These are phyloP conservation scores for Erodium texanum DNA, from an alignment of 441 rosid species.

Conservation along the genomic window DNA sequence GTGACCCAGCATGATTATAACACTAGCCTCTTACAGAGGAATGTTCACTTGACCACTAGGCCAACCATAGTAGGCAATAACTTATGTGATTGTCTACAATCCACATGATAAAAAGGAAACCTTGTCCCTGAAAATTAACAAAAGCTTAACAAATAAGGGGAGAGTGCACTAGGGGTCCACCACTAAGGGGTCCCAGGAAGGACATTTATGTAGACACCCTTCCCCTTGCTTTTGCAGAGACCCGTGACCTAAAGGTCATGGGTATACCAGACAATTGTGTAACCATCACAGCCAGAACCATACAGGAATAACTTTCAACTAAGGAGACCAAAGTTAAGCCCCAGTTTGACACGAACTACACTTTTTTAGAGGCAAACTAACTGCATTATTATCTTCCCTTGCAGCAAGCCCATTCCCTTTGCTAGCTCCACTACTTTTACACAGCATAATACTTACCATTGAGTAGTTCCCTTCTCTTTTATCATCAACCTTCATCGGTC, in stretches of 20 bases:
- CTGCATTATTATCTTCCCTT: background rate
- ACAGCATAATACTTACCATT: background rate
- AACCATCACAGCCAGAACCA: constrained; percentile 4
- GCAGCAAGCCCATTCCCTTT: background rate
- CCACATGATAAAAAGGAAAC: background rate
- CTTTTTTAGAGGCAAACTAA: background rate
- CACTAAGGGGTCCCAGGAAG: background rate
- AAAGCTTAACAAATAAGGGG: background rate
- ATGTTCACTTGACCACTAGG: background rate
- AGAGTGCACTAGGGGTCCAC: background rate
- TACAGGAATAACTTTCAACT: background rate
- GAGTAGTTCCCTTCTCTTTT: background rate
- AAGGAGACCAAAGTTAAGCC: background rate
- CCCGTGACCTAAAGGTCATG: background rate
- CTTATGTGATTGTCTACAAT: constrained; percentile 6
- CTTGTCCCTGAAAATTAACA: background rate
- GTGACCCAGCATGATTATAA: background rate
- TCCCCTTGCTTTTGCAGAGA: background rate
- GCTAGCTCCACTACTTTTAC: background rate
- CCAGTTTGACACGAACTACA: background rate
- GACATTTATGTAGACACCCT: background rate
- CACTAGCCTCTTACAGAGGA: background rate
- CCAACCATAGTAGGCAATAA: background rate
- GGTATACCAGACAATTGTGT: background rate
- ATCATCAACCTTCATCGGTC: background rate